These are phyloP conservation scores for Glonium stellatum DNA, from an alignment of 495 filamentous ascomycete species.

Conservation along the genomic window DNA sequence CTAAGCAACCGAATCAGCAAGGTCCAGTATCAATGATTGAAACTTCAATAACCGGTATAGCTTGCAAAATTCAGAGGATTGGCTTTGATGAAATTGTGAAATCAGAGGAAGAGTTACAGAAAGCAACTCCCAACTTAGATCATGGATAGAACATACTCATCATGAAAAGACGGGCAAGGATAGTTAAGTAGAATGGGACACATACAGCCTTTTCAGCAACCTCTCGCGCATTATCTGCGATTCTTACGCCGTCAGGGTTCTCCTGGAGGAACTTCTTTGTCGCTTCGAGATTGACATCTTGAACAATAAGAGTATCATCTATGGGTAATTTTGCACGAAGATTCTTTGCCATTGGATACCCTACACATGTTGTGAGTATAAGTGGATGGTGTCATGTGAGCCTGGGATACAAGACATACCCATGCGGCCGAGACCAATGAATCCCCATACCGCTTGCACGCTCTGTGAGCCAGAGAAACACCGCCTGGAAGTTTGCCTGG, in stretches of 20 bases:
- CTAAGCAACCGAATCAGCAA: constrained; percentile 8
- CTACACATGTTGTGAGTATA: constrained; percentile 28
- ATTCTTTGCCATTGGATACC: constrained; percentile 49
- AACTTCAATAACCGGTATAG: background rate
- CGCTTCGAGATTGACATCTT: constrained; percentile 42
- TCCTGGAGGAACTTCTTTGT: constrained; percentile 36
- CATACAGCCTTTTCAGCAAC: constrained; percentile 43
- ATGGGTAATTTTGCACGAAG: constrained; percentile 39
- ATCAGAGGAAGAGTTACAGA: constrained; percentile 34
- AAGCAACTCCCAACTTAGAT: constrained; percentile 42
- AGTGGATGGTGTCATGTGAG: constrained; percentile 3
- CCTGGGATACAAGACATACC: constrained; percentile 23
- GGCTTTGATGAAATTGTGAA: constrained; percentile 35
- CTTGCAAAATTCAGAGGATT: constrained; percentile 37
- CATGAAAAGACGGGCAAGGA: constrained; percentile 14
- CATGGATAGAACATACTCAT: constrained; percentile 38
- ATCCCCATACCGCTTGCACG: constrained; percentile 34
- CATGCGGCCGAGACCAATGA: constrained; percentile 42
- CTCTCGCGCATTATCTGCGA: constrained; percentile 37
- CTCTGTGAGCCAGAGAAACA: constrained; percentile 26
- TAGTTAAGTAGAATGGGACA: constrained; percentile 10
- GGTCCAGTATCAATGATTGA: constrained; percentile 8
- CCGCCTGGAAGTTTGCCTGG: constrained; percentile 9
- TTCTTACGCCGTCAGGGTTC: constrained; percentile 30
- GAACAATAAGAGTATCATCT: constrained; percentile 39